Conservation (phyloP, 345 rosid genomes). For the Passiflora organensis region DNA sequence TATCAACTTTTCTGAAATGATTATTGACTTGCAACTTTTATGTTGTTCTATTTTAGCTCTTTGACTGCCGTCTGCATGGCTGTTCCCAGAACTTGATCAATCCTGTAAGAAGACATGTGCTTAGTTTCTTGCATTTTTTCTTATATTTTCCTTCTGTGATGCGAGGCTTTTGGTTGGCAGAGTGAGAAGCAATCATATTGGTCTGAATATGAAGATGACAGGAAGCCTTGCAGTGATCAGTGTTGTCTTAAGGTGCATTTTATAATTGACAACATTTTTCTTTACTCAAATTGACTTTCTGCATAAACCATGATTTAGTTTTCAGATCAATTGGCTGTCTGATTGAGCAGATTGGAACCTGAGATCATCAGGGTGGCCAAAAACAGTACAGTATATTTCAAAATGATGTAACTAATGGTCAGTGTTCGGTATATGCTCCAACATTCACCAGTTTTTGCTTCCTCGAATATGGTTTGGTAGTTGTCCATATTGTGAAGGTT, state of each 20-base stretch:
- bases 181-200: constrained; percentile 76
- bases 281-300: too few relatives aligned
- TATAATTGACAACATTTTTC: too few relatives aligned
- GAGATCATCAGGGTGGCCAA: not conserved
- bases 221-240: constrained; percentile 79
- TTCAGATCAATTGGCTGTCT: not conserved
- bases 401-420: not conserved
- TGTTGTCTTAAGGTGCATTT: constrained; percentile 69
- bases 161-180: constrained; percentile 45
- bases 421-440: constrained; percentile 7
- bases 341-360: not conserved
- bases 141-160: constrained; percentile 20
- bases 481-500: not conserved
- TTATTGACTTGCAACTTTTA: too few relatives aligned
- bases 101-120: constrained; percentile 56
- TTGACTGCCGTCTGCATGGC: constrained; percentile 98
- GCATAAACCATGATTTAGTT: not conserved
- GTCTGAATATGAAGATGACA: constrained; percentile 76
- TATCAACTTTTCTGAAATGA: too few relatives aligned
- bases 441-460: not conserved
- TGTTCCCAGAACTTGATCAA: constrained; percentile 80
- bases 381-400: not conserved
- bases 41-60: constrained; percentile 41
- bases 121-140: constrained; percentile 4
- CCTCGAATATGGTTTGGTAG: too few relatives aligned